Base-by-base conservation (phyloP, 805 yeast species). In the Kazachstania taianensis region DNA sequence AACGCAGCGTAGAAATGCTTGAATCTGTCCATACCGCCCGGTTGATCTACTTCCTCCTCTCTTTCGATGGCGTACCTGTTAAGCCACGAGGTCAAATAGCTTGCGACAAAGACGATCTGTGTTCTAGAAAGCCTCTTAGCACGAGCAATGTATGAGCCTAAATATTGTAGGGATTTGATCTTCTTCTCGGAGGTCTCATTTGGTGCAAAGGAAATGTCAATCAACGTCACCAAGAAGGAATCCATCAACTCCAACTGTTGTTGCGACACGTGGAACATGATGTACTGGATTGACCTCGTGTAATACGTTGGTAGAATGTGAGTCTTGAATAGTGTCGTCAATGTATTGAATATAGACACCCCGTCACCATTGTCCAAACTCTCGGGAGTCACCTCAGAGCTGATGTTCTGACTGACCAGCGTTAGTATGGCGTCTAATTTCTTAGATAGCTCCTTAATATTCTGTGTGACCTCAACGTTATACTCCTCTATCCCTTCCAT, bases 271-370 rank as follows among this genome's bases (percentile, higher is more conserved):
- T 78, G 78, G 59, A 89, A 89, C 56, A 87, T 58, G 18, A 87
- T 63, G 53, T 81, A 89, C 59, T 89, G 98, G 16, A 84, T 78
- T 28, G 86, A 78, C 50, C 83, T 76, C 9, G 97, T 89, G 55
- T 81, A 80, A 57, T 87, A 94, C 2, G 98, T 92, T 17, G 96
- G 94, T 41, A 89, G 64, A 27, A 92, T 72, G 47, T 84, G 92
- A 1, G 85, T 70, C 50, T 76, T 78, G 67, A 89, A 89, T 18
- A 83, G 64, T 1, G 87, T 73, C 1, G 81, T 72, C 38, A 92
- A 63, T 2, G 83, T 78, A 45, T 78, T 79, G 62, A 78, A 89
- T 12, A 83, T 62, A 10, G 67, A 59, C 6, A 84, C 71, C 1
- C 86, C 84, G 39, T 71, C 75, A 10, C 82, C 86, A 17, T 69